phyloP scores from a whole-genome alignment of 495 filamentous ascomycete species.

The Thermochaetoides thermophila region DNA sequence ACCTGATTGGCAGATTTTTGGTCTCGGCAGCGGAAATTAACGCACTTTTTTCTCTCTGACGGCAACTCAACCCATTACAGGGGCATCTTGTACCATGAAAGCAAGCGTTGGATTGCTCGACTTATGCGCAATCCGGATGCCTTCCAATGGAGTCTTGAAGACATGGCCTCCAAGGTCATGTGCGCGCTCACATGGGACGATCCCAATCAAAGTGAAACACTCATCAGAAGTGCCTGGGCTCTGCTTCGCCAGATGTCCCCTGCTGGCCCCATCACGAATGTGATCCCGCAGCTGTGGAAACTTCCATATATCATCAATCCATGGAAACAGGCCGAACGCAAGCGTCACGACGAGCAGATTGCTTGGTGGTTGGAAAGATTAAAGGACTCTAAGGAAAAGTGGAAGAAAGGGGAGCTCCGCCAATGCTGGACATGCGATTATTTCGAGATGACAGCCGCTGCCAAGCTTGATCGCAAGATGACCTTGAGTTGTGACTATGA shows the following conservation, averaged over 20 bases:
- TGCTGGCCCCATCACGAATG: constrained; percentile 29
- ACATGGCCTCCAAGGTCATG: constrained; percentile 30
- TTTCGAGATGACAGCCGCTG: constrained; percentile 20
- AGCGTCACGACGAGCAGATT: constrained; percentile 26
- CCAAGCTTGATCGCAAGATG: too few relatives aligned
- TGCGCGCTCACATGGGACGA: constrained; percentile 29
- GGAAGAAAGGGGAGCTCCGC: constrained; percentile 14
- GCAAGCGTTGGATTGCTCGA: constrained; percentile 25
- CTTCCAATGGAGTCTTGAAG: constrained; percentile 24
- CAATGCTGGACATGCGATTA: constrained; percentile 24
- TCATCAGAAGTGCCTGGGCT: constrained; percentile 24
- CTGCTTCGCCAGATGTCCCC: constrained; percentile 29
- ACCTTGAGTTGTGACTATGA: constrained; percentile 25
- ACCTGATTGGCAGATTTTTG: too few relatives aligned
- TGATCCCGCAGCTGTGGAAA: constrained; percentile 28
- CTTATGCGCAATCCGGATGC: constrained; percentile 23
- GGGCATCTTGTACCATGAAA: constrained; percentile 25
- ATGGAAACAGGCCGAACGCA: constrained; percentile 26
- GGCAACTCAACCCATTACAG: constrained; percentile 23
- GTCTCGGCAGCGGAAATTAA: constrained; percentile 24
- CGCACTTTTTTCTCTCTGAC: constrained; percentile 25
- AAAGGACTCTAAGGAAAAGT: constrained; percentile 9
- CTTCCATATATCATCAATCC: constrained; percentile 23
- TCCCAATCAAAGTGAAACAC: constrained; percentile 18
- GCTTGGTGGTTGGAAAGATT: constrained; percentile 26